Base-by-base conservation (phyloP, 2,329 filamentous ascomycete genomes). In the Claviceps sp. region DNA sequence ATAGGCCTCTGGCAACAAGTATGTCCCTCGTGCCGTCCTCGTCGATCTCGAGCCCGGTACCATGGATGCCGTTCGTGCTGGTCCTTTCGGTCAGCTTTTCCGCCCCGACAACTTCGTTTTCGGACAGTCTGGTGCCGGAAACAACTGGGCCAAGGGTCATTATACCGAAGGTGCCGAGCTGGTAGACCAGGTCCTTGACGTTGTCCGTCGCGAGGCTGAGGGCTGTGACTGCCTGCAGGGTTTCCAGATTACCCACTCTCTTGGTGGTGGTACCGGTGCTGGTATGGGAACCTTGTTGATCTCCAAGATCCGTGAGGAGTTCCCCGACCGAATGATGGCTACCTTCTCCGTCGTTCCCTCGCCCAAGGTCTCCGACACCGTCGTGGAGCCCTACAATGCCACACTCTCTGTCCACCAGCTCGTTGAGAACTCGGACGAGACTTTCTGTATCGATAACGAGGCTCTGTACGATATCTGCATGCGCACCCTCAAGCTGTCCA, bases 101-200 rank as follows among this genome's bases (percentile, higher is more conserved):
- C 90, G 91, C 61, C 91, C 91, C 69, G 91, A 98, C 78, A 98
- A 97, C 85, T 96, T 97, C 76, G 88, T 98, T 68, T 97, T 97
- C 74, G 91, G 93, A 65, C 93, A 97, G 79, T 96, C 91, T 64
- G 91, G 93, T 82, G 91, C 91, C 71, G 91, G 91, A 77, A 98
- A 98, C 88, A 97, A 97, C 83, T 98, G 91, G 91, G 91, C 91
- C 73, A 98, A 97, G 85, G 91, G 91, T 77, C 91, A 98, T 73
- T 98, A 98, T 82, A 98, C 91, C 59, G 91, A 98, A 79, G 91
- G 91, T 83, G 91, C 91, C 63, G 93, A 98, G 79, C 83, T 97
- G 59, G 91, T 98, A 62, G 91, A 98, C 79, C 81, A 96, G 67
- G 91, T 98, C 63, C 83, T 98, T 63, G 91, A 97, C 71, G 91